These are phyloP conservation scores for Fusarium odoratissimum DNA, from an alignment of 2,329 filamentous ascomycete species.

Conservation along the genomic window DNA sequence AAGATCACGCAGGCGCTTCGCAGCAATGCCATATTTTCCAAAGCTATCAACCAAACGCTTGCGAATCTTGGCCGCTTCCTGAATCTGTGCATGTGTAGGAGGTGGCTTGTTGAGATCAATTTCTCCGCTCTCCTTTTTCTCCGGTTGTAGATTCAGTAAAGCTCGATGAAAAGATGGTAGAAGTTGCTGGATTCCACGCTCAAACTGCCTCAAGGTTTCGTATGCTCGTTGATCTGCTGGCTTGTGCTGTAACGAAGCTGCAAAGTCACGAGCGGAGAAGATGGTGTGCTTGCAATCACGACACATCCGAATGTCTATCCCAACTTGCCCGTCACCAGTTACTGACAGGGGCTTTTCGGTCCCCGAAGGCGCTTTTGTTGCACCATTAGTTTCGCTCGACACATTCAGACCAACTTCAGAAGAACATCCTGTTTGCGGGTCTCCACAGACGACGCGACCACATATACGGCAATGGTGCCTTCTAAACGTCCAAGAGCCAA, in stretches of 20 bases:
- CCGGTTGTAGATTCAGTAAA: slow-evolving; percentile 75
- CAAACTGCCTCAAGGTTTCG: slow-evolving; percentile 85
- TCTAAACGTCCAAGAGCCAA: slow-evolving; percentile 91
- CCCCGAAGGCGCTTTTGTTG: slow-evolving; percentile 44
- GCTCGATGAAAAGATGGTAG: slow-evolving; percentile 87
- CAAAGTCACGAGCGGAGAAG: slow-evolving; percentile 79
- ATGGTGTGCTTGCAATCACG: slow-evolving; percentile 79
- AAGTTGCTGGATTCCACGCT: slow-evolving; percentile 84
- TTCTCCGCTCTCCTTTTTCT: slow-evolving; percentile 53
- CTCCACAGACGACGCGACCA: slow-evolving; percentile 91
- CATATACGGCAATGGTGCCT: slow-evolving; percentile 96
- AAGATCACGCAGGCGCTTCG: slow-evolving; percentile 82
- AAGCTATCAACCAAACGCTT: slow-evolving; percentile 91
- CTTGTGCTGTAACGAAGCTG: slow-evolving; percentile 73
- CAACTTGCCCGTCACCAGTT: slow-evolving; percentile 62
- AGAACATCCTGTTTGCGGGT: slow-evolving; percentile 86
- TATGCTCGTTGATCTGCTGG: slow-evolving; percentile 84
- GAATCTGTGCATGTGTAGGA: slow-evolving; percentile 73
- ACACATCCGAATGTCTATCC: slow-evolving; percentile 90
- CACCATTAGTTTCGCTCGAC: slow-evolving; percentile 56
- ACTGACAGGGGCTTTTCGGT: slow-evolving; percentile 56
- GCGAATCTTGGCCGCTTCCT: slow-evolving; percentile 89
- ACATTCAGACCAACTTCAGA: slow-evolving; percentile 85
- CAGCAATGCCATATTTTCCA: slow-evolving; percentile 85
- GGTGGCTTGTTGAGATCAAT: slow-evolving; percentile 56